Conservation (phyloP, 2,329 filamentous ascomycete genomes). For the Aspergillus sp. region DNA sequence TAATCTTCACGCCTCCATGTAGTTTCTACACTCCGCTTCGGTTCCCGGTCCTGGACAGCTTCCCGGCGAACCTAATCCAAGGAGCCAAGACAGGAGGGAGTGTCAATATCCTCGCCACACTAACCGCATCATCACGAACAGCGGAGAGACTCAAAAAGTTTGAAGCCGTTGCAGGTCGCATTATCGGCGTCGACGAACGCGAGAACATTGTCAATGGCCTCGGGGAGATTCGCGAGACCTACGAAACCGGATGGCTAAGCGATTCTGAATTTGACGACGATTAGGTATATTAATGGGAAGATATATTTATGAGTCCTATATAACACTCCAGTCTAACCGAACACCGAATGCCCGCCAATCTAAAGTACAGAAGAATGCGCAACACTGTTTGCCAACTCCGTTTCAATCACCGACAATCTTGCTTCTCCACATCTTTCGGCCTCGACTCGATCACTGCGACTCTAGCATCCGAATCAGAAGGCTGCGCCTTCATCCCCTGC, state of each 20-base stretch:
- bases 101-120: constrained; percentile 51
- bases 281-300: constrained; percentile 14
- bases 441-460: background rate
- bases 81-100: constrained; percentile 43
- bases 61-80: constrained; percentile 69
- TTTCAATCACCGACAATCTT: background rate
- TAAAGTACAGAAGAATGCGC: background rate
- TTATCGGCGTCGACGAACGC: constrained; percentile 71
- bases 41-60: constrained; percentile 81
- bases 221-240: constrained; percentile 79
- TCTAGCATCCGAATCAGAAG: background rate
- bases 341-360: background rate
- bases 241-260: constrained; percentile 83
- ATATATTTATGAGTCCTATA: background rate
- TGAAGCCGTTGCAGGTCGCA: constrained; percentile 62
- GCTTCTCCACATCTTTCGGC: background rate
- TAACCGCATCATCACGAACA: constrained; percentile 76
- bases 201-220: constrained; percentile 81
- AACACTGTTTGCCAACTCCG: background rate
- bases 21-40: constrained; percentile 49
- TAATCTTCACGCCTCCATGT: constrained; percentile 8
- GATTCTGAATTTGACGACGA: constrained; percentile 52
- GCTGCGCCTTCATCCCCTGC: background rate
- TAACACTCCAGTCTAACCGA: background rate
- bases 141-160: constrained; percentile 66